Base-by-base conservation (phyloP, 306 rosid species). In the Ormosia emarginata region DNA sequence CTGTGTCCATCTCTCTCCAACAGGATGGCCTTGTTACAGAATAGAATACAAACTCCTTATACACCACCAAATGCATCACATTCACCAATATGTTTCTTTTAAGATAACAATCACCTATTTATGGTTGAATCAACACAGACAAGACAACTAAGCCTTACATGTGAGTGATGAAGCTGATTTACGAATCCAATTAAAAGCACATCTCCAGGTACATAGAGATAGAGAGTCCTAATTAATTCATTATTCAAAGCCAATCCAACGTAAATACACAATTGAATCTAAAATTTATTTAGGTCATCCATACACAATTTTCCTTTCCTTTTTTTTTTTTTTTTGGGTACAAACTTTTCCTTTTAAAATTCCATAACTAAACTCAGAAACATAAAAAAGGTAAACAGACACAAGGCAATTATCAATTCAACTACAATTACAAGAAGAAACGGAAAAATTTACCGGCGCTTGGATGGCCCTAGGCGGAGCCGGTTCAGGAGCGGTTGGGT, bases 401-500 rank as follows among this genome's bases (percentile, higher is more conserved):
- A 8, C 4, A 17, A 75, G 7, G 61, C 0, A 33, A 67, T 7
- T 9, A 53, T 4, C 17, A 1, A 73, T 11, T 55, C 2, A 59
- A 41, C 39, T 24, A n/a, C n/a, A 67, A 8, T 9, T 7, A 17
- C 2, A 43, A 74, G 7, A 66, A 7, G 5, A 46, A 76, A 10
- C 52, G n/a, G 18, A 63, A 53, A 53, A 39, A 0, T 70, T 50
- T 87, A 87, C 90, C 90, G 64, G 63, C 2, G 9, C 47, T 24
- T 82, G 71, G 3, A 7, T 6, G 15, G 37, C 53, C 11, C 30
- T 17, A 4, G 6, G 67, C 5, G 50, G 72, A 61, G 9, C 49
- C 8, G 67, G 73, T 56, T 85, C 80, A 3, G 77, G 15, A 8
- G 40, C 68, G 81, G 80, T 9, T 13, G 87, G 90, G 46, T 34